Base-by-base conservation (phyloP, 129 eudicot genomes). In the Apium graveolens region DNA sequence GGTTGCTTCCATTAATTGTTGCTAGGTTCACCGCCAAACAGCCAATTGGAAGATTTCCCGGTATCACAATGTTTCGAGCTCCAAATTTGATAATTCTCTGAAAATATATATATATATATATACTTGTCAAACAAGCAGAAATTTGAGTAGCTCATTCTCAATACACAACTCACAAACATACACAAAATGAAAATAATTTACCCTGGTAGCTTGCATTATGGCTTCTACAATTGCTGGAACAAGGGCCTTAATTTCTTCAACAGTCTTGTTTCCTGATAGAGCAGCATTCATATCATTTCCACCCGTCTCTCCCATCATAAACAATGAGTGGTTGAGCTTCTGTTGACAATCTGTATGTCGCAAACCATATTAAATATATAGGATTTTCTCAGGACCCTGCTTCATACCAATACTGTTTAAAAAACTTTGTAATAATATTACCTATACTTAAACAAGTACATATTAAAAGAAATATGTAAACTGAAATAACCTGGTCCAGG, bases 241-340 rank as follows among this genome's bases (percentile, higher is more conserved):
- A 38, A 77, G 7, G n/a, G 24, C n/a, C 34, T 39, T n/a, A 29
- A 41, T 71, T 7, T 76, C 78, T 24, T 69, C 27, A 5, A 82
- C 41, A 5, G 73, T 13, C 55, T 69, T 76, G 13, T 76, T 70
- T 51, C 34, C 62, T 13, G 32, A 14, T 1, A 82, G 9, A 3
- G 81, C 84, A 55, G 55, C 70, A 44, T 66, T 51, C 20, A 63
- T 24, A 24, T 82, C 84, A 44, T 82, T 82, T 34, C 84, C 77
- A 69, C 84, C 84, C 4, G 62, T 76, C 35, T 76, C 81, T 43
- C 84, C 84, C 21, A 82, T 45, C 57, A 77, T 24, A 43, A 82
- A 48, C 43, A 82, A 76, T 0, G 84, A 76, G 21, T 77, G 2
- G 16, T 32, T 9, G 24, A 76, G 74, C 62, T 68, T 77, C 21